phyloP scores from a whole-genome alignment of 2,329 filamentous ascomycete genomes.

The Aureobasidium zeae region DNA sequence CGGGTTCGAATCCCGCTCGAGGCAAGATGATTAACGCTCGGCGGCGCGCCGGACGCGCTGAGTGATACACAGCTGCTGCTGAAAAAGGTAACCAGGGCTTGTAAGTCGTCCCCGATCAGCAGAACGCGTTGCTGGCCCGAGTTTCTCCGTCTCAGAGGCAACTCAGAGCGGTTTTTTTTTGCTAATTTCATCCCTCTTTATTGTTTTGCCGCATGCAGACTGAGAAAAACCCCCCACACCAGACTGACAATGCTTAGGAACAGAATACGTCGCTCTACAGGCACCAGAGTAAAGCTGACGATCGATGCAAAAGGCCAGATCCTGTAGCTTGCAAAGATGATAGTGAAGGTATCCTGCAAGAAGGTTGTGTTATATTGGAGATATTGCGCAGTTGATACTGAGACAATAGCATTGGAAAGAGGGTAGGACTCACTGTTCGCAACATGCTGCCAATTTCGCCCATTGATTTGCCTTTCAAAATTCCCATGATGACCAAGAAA shows the following conservation, averaged over 20 bases:
- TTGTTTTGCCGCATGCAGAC: constrained; percentile 35
- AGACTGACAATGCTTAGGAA: constrained; percentile 63
- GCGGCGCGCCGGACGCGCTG: too few relatives aligned
- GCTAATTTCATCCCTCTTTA: too few relatives aligned
- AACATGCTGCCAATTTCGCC: constrained; percentile 1
- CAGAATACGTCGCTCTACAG: constrained; percentile 58
- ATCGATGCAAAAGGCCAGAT: constrained; percentile 64
- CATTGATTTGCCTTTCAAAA: constrained; percentile 23
- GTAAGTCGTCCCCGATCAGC: too few relatives aligned
- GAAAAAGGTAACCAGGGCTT: too few relatives aligned
- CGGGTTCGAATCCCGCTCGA: too few relatives aligned
- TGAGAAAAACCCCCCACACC: constrained; percentile 67
- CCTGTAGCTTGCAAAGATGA: constrained; percentile 60
- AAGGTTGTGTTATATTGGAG: not conserved
- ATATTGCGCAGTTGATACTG: constrained; percentile 3
- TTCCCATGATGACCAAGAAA: constrained; percentile 49
- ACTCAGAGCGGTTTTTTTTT: too few relatives aligned
- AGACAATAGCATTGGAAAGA: not conserved
- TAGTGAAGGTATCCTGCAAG: constrained; percentile 29
- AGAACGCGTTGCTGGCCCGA: too few relatives aligned
- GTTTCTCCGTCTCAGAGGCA: too few relatives aligned
- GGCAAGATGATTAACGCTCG: too few relatives aligned
- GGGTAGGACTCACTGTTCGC: not conserved
- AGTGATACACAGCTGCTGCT: too few relatives aligned
- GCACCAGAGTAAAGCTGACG: constrained; percentile 61